phyloP scores from a whole-genome alignment of 2,329 filamentous ascomycete species.

The Aureobasidium subglaciale region DNA sequence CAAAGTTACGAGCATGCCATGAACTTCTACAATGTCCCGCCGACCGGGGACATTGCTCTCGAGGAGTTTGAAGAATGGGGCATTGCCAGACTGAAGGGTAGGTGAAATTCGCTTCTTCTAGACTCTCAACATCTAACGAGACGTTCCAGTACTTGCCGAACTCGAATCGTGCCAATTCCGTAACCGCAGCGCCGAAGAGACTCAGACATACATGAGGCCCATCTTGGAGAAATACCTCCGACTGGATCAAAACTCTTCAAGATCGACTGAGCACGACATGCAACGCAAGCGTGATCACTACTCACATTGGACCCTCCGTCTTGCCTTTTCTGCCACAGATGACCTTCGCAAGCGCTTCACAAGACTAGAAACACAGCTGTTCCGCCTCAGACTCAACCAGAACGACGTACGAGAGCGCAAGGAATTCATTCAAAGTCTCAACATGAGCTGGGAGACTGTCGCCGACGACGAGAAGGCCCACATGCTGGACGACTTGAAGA shows the following conservation, averaged over 20 bases:
- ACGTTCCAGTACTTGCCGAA: slow-evolving; percentile 63
- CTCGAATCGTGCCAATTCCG: slow-evolving; percentile 93
- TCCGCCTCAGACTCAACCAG: slow-evolving; percentile 71
- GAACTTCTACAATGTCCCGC: slow-evolving; percentile 84
- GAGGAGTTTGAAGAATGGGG: slow-evolving; percentile 99
- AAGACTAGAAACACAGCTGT: slow-evolving; percentile 81
- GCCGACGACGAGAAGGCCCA: slow-evolving; percentile 70
- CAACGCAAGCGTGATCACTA: slow-evolving; percentile 96
- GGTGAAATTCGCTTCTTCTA: rapidly evolving
- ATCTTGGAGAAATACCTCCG: slow-evolving; percentile 82
- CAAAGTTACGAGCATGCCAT: slow-evolving; percentile 76
- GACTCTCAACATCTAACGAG: not conserved
- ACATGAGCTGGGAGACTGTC: slow-evolving; percentile 79
- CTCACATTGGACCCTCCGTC: slow-evolving; percentile 89
- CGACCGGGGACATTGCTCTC: slow-evolving; percentile 87
- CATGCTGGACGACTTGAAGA: slow-evolving; percentile 55
- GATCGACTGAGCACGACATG: slow-evolving; percentile 49
- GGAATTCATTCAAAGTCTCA: slow-evolving; percentile 68
- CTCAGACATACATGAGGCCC: slow-evolving; percentile 72
- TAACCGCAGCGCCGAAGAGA: slow-evolving; percentile 79
- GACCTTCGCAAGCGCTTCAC: slow-evolving; percentile 82
- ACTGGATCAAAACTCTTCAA: slow-evolving; percentile 67
- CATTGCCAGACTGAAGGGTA: slow-evolving; percentile 79
- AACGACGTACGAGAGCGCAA: slow-evolving; percentile 67
- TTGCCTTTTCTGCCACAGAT: slow-evolving; percentile 87